Evolutionary conservation across 2,329 filamentous ascomycete species (phyloP).

Genomic region (Orbilia quercus): DNA sequence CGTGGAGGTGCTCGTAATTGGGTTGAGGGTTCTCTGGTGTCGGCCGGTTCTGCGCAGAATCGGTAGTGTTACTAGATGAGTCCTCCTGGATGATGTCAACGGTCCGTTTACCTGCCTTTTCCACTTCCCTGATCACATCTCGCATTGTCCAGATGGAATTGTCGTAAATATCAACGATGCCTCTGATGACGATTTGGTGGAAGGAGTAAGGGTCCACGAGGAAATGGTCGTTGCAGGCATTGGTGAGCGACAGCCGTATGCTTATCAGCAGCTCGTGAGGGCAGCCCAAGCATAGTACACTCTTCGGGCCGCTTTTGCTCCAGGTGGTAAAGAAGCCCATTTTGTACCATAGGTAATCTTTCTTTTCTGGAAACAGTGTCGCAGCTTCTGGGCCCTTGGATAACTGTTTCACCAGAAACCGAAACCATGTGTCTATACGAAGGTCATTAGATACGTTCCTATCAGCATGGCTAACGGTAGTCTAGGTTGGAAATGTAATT

Average conservation of each 20-base stretch:
- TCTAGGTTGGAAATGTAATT: background rate
- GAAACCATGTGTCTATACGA: conserved; percentile 46
- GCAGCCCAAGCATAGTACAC: conserved; percentile 43
- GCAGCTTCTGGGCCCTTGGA: background rate
- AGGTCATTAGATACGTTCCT: background rate
- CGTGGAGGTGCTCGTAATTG: conserved; percentile 43
- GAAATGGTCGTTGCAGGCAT: conserved; percentile 20
- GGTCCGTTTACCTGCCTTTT: conserved; percentile 51
- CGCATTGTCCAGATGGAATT: conserved; percentile 45
- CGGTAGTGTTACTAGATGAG: conserved; percentile 28
- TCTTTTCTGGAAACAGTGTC: conserved; percentile 2
- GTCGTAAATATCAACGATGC: conserved; percentile 39
- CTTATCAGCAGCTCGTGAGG: conserved; percentile 12
- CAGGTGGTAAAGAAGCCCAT: conserved; percentile 48
- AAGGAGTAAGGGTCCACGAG: conserved; percentile 47
- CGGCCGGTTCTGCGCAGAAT: conserved; percentile 30
- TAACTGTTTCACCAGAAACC: conserved; percentile 40
- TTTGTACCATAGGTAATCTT: conserved; percentile 38
- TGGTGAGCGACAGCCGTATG: conserved; percentile 21
- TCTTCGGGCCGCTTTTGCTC: conserved; percentile 34
- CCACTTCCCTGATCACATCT: conserved; percentile 39
- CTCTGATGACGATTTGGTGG: conserved; percentile 37
- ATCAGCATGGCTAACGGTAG: background rate
- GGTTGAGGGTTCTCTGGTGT: conserved; percentile 15
- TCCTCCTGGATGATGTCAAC: background rate